Evolutionary conservation across 768 basidiomycete genomes (phyloP), one percentile per base, ranked within the genome.

Genomic region (Flagelloscypha sp.): DNA sequence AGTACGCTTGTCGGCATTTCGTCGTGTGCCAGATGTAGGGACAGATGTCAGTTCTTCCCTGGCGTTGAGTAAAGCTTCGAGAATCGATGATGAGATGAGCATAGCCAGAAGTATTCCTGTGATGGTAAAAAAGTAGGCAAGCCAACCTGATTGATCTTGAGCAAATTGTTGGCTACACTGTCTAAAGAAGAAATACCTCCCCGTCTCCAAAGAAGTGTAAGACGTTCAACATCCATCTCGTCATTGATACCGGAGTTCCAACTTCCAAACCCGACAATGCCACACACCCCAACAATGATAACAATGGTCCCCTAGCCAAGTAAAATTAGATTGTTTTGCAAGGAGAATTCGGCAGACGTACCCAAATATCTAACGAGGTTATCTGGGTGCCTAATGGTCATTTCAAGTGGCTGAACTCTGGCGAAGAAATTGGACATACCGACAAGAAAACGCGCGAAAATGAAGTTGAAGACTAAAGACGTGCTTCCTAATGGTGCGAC

Each of bases 401-500:
- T n/a, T n/a, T n/a, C n/a, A n/a, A n/a, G n/a, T n/a, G n/a, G n/a
- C n/a, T n/a, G n/a, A n/a, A n/a, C n/a, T n/a, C n/a, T n/a, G n/a
- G n/a, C n/a, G n/a, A n/a, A n/a, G n/a, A n/a, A n/a, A n/a, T n/a
- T n/a, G n/a, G 87, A 84, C 5, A 83, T 86, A 24, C 85, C 86
- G 5, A 88, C 81, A 40, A 89, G 70, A 51, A 89, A 84, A 47
- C 84, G 76, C 24, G 94, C 94, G 55, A 95, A 94, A 24, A 95
- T 66, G 54, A 95, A 93, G 56, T 98, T 98, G 66, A 98, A 97
- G 37, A 98, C 78, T 43, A 98, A 76, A 9, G 89, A 86, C 8
- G 89, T 84, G 0, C 88, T 89, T 10, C 94, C 93, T 4, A 98
- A 72, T 2, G 93, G 93, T 2, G 94, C 94, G 37, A 98, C 93